Percentiles rank a stretch among this genome's conserved stretches.
phyloP scores from a whole-genome alignment of 768 basidiomycete species.

The Tricholoma saponaceum region DNA sequence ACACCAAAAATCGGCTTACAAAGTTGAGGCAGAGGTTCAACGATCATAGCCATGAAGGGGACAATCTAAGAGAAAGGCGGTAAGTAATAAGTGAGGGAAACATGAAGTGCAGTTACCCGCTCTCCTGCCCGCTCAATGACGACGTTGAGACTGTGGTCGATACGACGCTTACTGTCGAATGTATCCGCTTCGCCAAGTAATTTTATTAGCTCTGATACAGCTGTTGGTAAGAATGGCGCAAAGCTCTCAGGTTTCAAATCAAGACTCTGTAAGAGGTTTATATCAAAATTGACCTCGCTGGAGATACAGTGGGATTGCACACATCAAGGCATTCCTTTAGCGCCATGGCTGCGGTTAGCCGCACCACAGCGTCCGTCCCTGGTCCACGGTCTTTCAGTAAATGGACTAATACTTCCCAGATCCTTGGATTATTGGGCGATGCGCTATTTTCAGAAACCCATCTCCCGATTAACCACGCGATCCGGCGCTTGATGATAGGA shows the following conservation, averaged over 20 bases:
- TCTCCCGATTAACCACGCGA: constrained; percentile 92
- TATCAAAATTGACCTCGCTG: not conserved
- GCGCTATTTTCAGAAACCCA: constrained; percentile 73
- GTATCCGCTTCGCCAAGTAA: constrained; percentile 72
- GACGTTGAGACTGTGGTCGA: constrained; percentile 65
- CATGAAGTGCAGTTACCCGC: constrained; percentile 24
- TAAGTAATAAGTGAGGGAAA: not conserved
- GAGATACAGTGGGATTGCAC: constrained; percentile 23
- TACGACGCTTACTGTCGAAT: constrained; percentile 70
- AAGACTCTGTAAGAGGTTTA: constrained; percentile 42
- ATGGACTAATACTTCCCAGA: constrained; percentile 82
- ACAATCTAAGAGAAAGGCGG: constrained; percentile 45
- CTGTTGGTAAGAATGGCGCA: constrained; percentile 59
- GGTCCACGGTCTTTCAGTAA: constrained; percentile 65
- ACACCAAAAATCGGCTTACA: constrained; percentile 46
- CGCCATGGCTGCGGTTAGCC: constrained; percentile 78
- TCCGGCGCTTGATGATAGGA: constrained; percentile 89
- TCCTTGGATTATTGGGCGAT: constrained; percentile 50
- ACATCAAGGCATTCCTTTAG: constrained; percentile 85
- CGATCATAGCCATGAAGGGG: constrained; percentile 59
- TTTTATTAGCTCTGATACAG: constrained; percentile 61
- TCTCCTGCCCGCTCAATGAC: constrained; percentile 57
- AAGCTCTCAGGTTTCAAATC: constrained; percentile 62
- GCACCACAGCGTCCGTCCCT: constrained; percentile 80
- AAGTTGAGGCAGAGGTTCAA: constrained; percentile 60